Evolutionary conservation across 2,329 filamentous ascomycete genomes (phyloP), one percentile per base, ranked within the genome.

Genomic region (Cryphonectria nitschkei): DNA sequence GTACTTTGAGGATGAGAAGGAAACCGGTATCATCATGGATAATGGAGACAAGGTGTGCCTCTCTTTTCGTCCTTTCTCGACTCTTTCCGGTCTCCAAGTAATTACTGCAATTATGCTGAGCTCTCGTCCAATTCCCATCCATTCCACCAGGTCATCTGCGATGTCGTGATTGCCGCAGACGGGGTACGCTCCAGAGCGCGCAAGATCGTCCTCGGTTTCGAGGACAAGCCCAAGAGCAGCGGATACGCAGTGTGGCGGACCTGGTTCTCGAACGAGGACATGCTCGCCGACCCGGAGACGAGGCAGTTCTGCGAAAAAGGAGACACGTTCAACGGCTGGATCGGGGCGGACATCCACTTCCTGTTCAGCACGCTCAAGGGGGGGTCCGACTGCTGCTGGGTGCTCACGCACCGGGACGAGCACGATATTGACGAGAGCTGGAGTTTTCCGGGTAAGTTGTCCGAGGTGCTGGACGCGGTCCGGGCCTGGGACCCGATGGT

Each of bases 331-430:
- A 81, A 83, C 32, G 84, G 83, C 16, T 88, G 85, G 83, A 80
- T 88, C 54, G 86, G 85, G 2, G 84, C 82, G 3, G 85, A 88
- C 72, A 82, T 86, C 32, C 84, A 86, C 76, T 85, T 86, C 76
- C 82, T 88, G 43, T 84, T 84, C 11, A 86, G 85, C 19, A 84
- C 83, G 1, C 82, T 88, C 70, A 87, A 87, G 75, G 80, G 81
- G 61, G 86, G 85, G 8, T 81, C 82, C 62, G 85, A 88, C 71
- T 84, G 87, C 70, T 84, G 82, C 72, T 88, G 85, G 86, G 86
- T 88, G 11, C 84, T 86, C 68, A 88, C 86, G 26, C 77, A 79
- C 69, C 77, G 83, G 69, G 84, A 84, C 66, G 81, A 84, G 63
- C 80, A 78, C 8, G 82, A 85, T 72, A 83, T 85, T 65, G 80